Evolutionary conservation across 2,329 filamentous ascomycete genomes (phyloP).

Genomic region (Paramyrothecium sp.): DNA sequence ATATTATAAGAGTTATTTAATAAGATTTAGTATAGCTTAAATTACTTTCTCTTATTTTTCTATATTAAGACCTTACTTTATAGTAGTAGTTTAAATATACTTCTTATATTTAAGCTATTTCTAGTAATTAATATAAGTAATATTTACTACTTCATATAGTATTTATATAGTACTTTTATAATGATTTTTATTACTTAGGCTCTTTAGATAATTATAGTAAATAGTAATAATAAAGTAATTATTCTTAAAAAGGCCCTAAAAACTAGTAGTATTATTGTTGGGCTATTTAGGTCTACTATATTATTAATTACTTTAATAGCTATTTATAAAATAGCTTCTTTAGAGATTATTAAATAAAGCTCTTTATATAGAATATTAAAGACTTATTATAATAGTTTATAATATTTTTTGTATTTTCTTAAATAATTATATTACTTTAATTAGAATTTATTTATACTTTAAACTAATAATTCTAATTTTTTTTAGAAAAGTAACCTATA

Average conservation of each 20-base stretch:
- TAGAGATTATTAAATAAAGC: too few species aligned
- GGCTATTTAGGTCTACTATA: neutral
- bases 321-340: too few species aligned
- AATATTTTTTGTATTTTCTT: too few species aligned
- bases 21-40: too few species aligned
- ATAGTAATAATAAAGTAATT: neutral
- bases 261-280: neutral
- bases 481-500: too few species aligned
- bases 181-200: neutral
- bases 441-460: neutral
- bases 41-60: neutral
- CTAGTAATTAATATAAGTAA: too few species aligned
- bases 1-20: too few species aligned
- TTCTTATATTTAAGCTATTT: too few species aligned
- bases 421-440: neutral
- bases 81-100: neutral
- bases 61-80: neutral
- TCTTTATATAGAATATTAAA: neutral
- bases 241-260: neutral
- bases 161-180: neutral
- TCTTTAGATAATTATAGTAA: neutral
- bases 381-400: neutral
- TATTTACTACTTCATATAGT: too few species aligned
- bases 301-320: neutral
- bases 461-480: too few species aligned